Percentiles rank a stretch among this genome's conserved stretches.
Evolutionary conservation across 164 flowering plant genomes (phyloP).

Genomic region (Cinnamomum chago): DNA sequence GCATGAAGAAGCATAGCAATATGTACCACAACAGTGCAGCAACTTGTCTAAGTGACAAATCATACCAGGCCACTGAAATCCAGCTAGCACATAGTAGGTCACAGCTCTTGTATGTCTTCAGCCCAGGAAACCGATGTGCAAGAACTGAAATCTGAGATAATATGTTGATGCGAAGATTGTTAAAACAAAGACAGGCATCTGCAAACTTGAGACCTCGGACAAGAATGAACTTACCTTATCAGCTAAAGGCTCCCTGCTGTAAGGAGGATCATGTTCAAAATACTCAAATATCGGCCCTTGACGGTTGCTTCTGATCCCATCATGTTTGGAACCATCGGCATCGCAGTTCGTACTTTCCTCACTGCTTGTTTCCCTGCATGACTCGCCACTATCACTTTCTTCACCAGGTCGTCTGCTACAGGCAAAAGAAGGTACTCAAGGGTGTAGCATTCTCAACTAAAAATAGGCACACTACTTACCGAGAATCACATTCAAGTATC

Average conservation of each 20-base stretch:
- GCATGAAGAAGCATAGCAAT: background rate
- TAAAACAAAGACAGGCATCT: background rate
- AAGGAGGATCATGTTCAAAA: slow-evolving; percentile 55
- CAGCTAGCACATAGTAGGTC: slow-evolving; percentile 72
- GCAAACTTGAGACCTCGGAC: background rate
- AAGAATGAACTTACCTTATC: slow-evolving; percentile 51
- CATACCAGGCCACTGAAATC: slow-evolving; percentile 80
- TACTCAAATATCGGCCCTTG: slow-evolving; percentile 46
- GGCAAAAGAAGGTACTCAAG: background rate
- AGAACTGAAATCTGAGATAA: slow-evolving; percentile 44
- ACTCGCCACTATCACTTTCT: slow-evolving; percentile 46
- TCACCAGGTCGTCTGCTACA: slow-evolving; percentile 44
- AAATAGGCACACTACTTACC: background rate
- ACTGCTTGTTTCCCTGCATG: slow-evolving; percentile 45
- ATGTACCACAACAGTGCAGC: background rate
- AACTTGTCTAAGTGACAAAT: background rate
- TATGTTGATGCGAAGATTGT: slow-evolving; percentile 1
- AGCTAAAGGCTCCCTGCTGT: slow-evolving; percentile 49
- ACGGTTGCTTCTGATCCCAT: slow-evolving; percentile 21
- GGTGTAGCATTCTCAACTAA: background rate
- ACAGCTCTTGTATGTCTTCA: slow-evolving; percentile 52
- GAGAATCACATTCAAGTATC: no score
- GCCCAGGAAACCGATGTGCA: slow-evolving; percentile 47
- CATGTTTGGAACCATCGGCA: slow-evolving; percentile 25
- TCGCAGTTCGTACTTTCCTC: slow-evolving; percentile 44